These are phyloP conservation scores for Gomphus sp. DNA, from an alignment of 1,284 basidiomycete species.

Conservation along the genomic window DNA sequence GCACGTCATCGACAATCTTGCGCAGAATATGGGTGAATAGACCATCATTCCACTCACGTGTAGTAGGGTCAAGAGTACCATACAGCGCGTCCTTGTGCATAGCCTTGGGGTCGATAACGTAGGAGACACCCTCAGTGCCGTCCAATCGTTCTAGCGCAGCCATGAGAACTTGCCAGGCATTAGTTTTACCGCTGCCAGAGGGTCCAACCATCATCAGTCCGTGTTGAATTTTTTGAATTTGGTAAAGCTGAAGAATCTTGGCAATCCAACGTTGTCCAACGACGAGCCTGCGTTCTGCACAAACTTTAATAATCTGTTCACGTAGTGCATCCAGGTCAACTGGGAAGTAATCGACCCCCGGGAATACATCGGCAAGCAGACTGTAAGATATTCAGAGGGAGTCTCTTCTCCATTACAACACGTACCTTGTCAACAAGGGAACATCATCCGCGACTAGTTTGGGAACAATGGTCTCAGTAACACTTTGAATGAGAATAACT, in stretches of 20 bases:
- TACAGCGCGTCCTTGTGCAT: constrained; percentile 98
- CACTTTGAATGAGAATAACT: constrained; percentile 96
- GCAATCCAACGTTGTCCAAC: constrained; percentile 86
- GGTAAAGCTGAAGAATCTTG: constrained; percentile 97
- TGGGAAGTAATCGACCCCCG: constrained; percentile 85
- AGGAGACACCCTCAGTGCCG: constrained; percentile 85
- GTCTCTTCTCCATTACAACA: constrained; percentile 7
- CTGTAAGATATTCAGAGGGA: constrained; percentile 30
- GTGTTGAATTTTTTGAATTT: constrained; percentile 99
- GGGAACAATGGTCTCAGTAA: constrained; percentile 98
- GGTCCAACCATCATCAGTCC: constrained; percentile 99
- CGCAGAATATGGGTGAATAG: constrained; percentile 96
- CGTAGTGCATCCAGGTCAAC: constrained; percentile 83
- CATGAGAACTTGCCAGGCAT: constrained; percentile 93
- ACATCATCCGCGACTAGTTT: constrained; percentile 98
- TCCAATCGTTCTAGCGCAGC: constrained; percentile 88
- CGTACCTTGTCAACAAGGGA: constrained; percentile 81
- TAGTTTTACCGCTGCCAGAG: constrained; percentile 94
- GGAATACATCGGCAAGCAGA: constrained; percentile 95
- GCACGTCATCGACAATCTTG: constrained; percentile 97
- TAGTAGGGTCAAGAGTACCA: constrained; percentile 94
- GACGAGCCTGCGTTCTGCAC: constrained; percentile 78
- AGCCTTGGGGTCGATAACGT: constrained; percentile 98
- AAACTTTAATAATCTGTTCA: constrained; percentile 81
- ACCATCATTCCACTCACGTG: constrained; percentile 99